Conservation (phyloP, 768 basidiomycete genomes). For the Candolleomyces eurysporus region DNA sequence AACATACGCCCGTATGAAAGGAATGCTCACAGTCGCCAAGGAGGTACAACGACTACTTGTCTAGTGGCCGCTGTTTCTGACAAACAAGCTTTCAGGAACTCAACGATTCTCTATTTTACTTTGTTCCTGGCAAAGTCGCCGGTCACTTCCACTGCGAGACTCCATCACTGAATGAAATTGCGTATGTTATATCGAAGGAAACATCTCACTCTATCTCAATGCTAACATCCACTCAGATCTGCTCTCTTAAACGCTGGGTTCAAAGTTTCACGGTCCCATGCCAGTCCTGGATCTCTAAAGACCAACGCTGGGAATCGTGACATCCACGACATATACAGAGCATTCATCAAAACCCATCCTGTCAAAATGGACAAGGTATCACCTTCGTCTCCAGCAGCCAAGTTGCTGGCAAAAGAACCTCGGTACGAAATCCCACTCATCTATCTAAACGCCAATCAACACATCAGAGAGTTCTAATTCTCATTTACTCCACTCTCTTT, state of each 20-base stretch:
- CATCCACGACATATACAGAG: constrained; percentile 80
- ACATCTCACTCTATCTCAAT: not conserved
- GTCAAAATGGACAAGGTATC: constrained; percentile 83
- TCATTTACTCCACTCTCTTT: not conserved
- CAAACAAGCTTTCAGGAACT: constrained; percentile 55
- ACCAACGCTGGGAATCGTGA: constrained; percentile 73
- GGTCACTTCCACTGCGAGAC: constrained; percentile 80
- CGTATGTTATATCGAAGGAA: constrained; percentile 37
- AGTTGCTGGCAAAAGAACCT: constrained; percentile 66
- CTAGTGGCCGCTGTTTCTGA: not conserved
- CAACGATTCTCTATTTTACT: constrained; percentile 69
- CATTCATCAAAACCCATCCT: constrained; percentile 80
- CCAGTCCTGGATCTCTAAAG: constrained; percentile 85
- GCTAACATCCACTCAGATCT: constrained; percentile 48
- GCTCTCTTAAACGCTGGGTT: constrained; percentile 87
- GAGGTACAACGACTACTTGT: constrained; percentile 51
- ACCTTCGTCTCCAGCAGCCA: constrained; percentile 65
- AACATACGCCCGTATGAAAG: constrained; percentile 84
- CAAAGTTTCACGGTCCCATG: constrained; percentile 87
- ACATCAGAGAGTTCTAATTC: not conserved
- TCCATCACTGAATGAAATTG: constrained; percentile 71
- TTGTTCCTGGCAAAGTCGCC: constrained; percentile 78
- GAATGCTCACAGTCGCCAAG: constrained; percentile 90
- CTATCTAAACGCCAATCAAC: not conserved
- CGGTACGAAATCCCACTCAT: constrained; percentile 41